Conservation (phyloP, 495 filamentous ascomycete species). For the Copromyces sp. region DNA sequence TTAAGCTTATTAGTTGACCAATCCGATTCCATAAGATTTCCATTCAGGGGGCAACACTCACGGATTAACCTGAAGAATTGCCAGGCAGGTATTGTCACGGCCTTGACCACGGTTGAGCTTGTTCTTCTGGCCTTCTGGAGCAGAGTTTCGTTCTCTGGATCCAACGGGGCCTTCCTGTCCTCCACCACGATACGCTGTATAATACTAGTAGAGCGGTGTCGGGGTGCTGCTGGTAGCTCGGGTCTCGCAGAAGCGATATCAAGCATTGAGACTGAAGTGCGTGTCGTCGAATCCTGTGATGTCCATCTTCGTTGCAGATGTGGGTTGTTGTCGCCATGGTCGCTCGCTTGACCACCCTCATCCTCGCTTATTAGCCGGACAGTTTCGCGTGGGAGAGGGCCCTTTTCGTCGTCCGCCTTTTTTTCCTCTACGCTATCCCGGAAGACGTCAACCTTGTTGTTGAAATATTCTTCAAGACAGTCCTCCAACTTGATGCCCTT, state of each 20-base stretch:
- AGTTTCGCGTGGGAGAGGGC: conserved; percentile 10
- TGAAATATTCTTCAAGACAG: conserved; percentile 90
- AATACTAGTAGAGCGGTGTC: conserved; percentile 37
- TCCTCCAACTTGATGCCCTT: conserved; percentile 69
- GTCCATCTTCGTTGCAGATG: conserved; percentile 24
- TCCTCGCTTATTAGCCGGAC: conserved; percentile 30
- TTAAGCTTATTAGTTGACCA: conserved; percentile 42
- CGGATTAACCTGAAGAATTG: conserved; percentile 91
- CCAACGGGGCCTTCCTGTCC: conserved; percentile 20
- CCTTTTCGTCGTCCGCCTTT: conserved; percentile 23
- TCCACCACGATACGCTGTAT: conserved; percentile 39
- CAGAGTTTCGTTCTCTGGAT: conserved; percentile 28
- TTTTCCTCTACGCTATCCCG: conserved; percentile 53
- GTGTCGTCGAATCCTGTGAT: conserved; percentile 12
- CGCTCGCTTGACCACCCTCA: conserved; percentile 9
- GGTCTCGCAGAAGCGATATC: conserved; percentile 8
- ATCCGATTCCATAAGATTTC: not conserved
- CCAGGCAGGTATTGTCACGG: conserved; percentile 94
- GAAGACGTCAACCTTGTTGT: conserved; percentile 84
- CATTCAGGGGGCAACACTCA: conserved; percentile 28
- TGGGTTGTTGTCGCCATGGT: conserved; percentile 1
- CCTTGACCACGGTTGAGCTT: conserved; percentile 52
- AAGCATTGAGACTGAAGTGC: conserved; percentile 14
- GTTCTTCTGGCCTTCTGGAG: conserved; percentile 30
- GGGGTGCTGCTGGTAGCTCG: conserved; percentile 11